Conservation (phyloP, 2,329 filamentous ascomycete species). For the Cyphellophora europaea region DNA sequence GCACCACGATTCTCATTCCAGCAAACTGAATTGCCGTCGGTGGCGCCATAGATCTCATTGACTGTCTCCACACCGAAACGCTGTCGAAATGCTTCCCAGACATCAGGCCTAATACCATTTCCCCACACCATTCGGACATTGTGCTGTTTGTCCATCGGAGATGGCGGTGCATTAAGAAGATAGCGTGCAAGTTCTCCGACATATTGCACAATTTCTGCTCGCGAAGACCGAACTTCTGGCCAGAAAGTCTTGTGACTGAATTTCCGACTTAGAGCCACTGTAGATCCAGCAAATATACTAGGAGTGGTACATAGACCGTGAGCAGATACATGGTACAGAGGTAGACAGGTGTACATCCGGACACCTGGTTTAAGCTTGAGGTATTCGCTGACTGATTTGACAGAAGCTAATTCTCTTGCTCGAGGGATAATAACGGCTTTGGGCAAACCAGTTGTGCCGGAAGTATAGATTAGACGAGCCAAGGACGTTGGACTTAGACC, state of each 20-base stretch:
- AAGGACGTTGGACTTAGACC: slow-evolving; percentile 44
- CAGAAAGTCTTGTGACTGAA: slow-evolving; percentile 19
- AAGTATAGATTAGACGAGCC: slow-evolving; percentile 63
- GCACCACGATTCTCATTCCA: slow-evolving; percentile 53
- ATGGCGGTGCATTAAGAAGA: slow-evolving; percentile 34
- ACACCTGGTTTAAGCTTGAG: slow-evolving; percentile 32
- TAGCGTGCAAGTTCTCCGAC: slow-evolving; percentile 43
- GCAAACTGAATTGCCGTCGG: slow-evolving; percentile 58
- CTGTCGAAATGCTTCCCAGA: slow-evolving; percentile 37
- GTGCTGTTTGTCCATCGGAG: slow-evolving; percentile 36
- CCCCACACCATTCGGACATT: slow-evolving; percentile 34
- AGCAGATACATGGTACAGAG: slow-evolving; percentile 66
- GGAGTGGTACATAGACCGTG: slow-evolving; percentile 36
- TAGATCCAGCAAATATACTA: slow-evolving; percentile 43
- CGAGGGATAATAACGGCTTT: slow-evolving; percentile 46
- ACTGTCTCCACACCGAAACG: slow-evolving; percentile 40
- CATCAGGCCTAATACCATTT: slow-evolving; percentile 39
- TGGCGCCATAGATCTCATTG: slow-evolving; percentile 68
- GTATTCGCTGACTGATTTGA: slow-evolving; percentile 22
- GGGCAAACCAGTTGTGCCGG: slow-evolving; percentile 63
- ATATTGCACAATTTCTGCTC: slow-evolving; percentile 49
- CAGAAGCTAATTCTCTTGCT: slow-evolving; percentile 14
- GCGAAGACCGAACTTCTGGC: slow-evolving; percentile 23
- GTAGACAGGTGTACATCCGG: slow-evolving; percentile 69
- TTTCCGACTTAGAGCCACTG: slow-evolving; percentile 29